Percentiles rank a stretch among this genome's conserved stretches.
Evolutionary conservation across 352 stramenopile species (phyloP).

Genomic region (Globisporangium solare): DNA sequence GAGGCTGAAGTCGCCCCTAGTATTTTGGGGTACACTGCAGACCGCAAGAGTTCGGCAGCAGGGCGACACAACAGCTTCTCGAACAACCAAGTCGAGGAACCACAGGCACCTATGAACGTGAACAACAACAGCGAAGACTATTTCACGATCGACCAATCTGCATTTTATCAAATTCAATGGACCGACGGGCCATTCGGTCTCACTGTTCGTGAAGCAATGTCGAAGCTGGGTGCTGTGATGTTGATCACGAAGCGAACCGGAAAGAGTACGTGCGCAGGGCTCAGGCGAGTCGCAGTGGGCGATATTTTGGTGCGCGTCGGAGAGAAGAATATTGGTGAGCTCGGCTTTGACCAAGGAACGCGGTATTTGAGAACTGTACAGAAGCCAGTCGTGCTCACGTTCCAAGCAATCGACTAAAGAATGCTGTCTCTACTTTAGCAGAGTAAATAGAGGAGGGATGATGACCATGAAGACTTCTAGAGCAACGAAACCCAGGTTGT

Average conservation of each 20-base stretch:
- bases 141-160: constrained; percentile 58
- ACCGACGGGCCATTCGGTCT: constrained; percentile 77
- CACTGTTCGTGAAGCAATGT: constrained; percentile 73
- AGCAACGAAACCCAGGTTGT: too few relatives aligned
- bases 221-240: constrained; percentile 57
- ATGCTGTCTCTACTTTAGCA: too few relatives aligned
- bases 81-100: constrained; percentile 1
- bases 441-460: too few relatives aligned
- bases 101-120: constrained; percentile 10
- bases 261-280: constrained; percentile 67
- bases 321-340: constrained; percentile 55
- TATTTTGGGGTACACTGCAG: background rate
- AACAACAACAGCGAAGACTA: constrained; percentile 41
- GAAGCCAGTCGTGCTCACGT: constrained; percentile 74
- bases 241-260: constrained; percentile 80
- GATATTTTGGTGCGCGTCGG: constrained; percentile 77
- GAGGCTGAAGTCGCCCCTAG: background rate
- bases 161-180: constrained; percentile 81
- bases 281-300: constrained; percentile 67
- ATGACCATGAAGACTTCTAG: too few relatives aligned
- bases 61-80: constrained; percentile 3
- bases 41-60: constrained; percentile 1
- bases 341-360: constrained; percentile 74
- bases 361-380: constrained; percentile 65
- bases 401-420: constrained; percentile 67